Conservation (phyloP, 306 rosid species). For the Acacia melanoxylon region DNA sequence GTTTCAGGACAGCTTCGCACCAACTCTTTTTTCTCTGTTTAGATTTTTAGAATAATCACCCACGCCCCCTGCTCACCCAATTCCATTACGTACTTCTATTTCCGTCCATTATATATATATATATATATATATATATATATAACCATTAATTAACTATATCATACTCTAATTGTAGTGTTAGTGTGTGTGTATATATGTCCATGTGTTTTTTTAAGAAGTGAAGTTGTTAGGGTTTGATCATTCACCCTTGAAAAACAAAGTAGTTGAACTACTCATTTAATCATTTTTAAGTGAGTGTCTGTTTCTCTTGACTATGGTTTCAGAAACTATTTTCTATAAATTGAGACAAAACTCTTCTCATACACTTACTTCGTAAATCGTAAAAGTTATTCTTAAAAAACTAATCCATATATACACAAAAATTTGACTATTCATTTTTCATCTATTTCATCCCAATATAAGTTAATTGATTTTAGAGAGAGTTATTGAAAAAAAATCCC, state of each 20-base stretch:
- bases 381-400: too few species aligned
- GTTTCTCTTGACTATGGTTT: too few species aligned
- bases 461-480: background rate
- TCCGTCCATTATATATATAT: conserved; percentile 20
- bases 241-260: conserved; percentile 18
- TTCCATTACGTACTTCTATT: conserved; percentile 36
- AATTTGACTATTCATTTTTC: background rate
- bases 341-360: too few species aligned
- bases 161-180: conserved; percentile 34
- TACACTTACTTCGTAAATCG: too few species aligned
- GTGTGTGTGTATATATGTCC: background rate
- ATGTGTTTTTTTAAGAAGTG: conserved; percentile 18
- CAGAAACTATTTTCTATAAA: too few species aligned
- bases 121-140: background rate
- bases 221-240: conserved; percentile 11
- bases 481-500: too few species aligned
- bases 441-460: background rate
- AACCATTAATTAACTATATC: background rate
- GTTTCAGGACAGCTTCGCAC: conserved; percentile 44
- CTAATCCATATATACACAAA: too few species aligned
- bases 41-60: conserved; percentile 42
- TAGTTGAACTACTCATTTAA: background rate
- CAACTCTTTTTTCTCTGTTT: conserved; percentile 46
- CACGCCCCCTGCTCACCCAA: conserved; percentile 44
- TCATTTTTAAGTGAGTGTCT: background rate